phyloP scores from a whole-genome alignment of 805 yeast species.

The Yarrowia sp. region DNA sequence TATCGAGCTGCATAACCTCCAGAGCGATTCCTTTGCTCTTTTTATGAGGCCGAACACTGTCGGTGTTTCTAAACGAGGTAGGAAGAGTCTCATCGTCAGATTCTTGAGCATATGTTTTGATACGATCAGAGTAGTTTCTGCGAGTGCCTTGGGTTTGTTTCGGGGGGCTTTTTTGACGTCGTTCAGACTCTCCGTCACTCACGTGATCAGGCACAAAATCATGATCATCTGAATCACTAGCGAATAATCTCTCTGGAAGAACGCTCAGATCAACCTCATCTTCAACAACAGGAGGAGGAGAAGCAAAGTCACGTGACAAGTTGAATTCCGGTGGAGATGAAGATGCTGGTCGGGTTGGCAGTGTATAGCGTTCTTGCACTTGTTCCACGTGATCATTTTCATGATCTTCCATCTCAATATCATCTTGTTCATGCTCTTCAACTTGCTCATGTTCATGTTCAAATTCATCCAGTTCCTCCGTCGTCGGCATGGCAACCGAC shows the following conservation, averaged over 20 bases:
- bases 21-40: neutral
- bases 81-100: neutral
- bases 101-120: neutral
- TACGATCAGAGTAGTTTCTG: neutral
- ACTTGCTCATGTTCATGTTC: neutral
- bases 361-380: neutral
- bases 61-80: neutral
- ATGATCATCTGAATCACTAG: neutral
- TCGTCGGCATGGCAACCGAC: neutral
- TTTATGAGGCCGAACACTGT: neutral
- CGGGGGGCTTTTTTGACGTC: neutral
- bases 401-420: neutral
- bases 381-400: no score
- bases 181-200: neutral
- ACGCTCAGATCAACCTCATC: neutral
- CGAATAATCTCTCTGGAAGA: neutral
- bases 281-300: neutral
- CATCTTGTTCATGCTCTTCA: neutral
- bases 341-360: neutral
- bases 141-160: neutral
- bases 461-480: neutral
- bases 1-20: slow-evolving; percentile 3
- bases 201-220: neutral
- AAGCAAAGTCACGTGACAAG: neutral
- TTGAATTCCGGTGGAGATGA: slow-evolving; percentile 1